phyloP scores from a whole-genome alignment of 768 basidiomycete genomes.

The Leccinum arenicola region DNA sequence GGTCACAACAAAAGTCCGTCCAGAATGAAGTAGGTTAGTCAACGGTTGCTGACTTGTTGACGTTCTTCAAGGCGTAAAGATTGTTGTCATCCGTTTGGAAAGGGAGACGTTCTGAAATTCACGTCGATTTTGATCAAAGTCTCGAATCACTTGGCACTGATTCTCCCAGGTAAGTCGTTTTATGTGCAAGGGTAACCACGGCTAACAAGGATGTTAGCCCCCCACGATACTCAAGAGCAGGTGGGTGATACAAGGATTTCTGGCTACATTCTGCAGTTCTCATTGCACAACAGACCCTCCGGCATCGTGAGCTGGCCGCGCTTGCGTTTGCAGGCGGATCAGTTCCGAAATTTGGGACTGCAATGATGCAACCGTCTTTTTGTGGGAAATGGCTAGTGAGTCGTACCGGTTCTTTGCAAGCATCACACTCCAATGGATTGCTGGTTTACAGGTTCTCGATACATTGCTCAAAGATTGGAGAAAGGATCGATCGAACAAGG shows the following conservation, averaged over 20 bases:
- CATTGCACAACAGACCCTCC: conserved; percentile 33
- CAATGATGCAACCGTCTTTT: conserved; percentile 59
- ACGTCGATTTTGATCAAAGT: conserved; percentile 83
- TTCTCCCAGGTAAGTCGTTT: conserved; percentile 65
- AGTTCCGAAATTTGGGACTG: conserved; percentile 57
- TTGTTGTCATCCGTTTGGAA: conserved; percentile 48
- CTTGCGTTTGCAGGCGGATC: conserved; percentile 59
- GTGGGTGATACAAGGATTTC: conserved; percentile 28
- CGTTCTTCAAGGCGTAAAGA: conserved; percentile 50
- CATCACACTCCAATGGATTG: not conserved
- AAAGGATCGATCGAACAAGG: conserved; percentile 72
- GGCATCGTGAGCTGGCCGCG: conserved; percentile 60
- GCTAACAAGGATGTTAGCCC: conserved; percentile 41
- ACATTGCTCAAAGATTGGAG: conserved; percentile 64
- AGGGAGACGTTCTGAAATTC: conserved; percentile 64
- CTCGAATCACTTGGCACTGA: conserved; percentile 84
- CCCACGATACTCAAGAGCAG: conserved; percentile 68
- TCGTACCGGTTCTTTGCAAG: conserved; percentile 3
- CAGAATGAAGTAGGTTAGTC: not conserved
- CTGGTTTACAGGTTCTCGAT: conserved; percentile 57
- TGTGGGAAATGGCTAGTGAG: conserved; percentile 86
- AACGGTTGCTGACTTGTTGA: conserved; percentile 7
- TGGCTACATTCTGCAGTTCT: not conserved
- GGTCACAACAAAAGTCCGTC: conserved; percentile 53
- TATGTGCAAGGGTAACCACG: not conserved